These are phyloP conservation scores for Limnomonas spitsbergensis DNA, from an alignment of 139 green algal species.

Conservation along the genomic window DNA sequence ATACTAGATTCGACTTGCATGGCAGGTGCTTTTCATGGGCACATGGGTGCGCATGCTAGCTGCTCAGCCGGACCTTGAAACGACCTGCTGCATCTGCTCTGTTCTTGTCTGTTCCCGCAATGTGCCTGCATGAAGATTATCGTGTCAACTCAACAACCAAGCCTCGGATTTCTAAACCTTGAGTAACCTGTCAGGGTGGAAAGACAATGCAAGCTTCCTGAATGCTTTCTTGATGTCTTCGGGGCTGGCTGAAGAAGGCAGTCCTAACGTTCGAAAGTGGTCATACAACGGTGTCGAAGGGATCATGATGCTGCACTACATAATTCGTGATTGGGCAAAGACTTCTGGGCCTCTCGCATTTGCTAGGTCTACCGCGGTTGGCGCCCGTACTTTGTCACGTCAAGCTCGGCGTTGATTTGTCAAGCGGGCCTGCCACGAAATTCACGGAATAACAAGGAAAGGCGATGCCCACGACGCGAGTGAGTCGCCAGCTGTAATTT, in stretches of 20 bases:
- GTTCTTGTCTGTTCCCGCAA: neutral
- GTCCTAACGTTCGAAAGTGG: neutral
- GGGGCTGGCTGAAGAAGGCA: neutral
- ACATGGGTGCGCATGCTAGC: no score
- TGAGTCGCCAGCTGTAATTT: no score
- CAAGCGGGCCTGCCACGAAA: no score
- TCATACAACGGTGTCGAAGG: neutral
- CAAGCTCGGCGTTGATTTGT: no score
- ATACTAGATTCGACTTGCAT: neutral
- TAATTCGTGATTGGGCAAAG: no score
- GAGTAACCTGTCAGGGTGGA: neutral
- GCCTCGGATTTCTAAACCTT: neutral
- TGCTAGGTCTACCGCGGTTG: no score
- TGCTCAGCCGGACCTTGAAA: neutral
- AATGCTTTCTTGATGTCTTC: constrained; percentile 3
- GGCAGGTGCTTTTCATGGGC: neutral
- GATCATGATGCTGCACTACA: no score
- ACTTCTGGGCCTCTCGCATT: no score
- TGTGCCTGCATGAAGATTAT: neutral
- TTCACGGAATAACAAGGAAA: no score
- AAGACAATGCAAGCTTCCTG: constrained; percentile 1
- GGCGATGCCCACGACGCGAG: no score
- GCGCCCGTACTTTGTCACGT: no score
- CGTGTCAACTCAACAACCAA: neutral
- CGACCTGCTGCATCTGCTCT: neutral